Conservation (phyloP, 2,329 filamentous ascomycete species). For the Ploettnerulaceae sp. region DNA sequence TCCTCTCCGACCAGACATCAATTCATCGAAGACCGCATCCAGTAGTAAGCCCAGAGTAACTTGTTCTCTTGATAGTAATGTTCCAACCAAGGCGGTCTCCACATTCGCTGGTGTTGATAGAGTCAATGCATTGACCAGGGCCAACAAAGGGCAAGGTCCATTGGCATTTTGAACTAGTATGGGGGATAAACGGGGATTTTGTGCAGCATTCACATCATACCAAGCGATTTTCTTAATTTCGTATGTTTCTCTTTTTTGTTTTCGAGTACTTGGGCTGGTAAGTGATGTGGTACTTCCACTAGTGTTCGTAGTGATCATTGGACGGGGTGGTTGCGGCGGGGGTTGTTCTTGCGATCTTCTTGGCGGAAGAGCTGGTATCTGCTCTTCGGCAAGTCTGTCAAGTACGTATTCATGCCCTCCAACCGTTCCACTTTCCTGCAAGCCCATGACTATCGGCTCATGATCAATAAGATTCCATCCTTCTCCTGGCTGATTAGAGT, state of each 20-base stretch:
- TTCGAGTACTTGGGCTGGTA: slow-evolving; percentile 11
- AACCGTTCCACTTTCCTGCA: slow-evolving; percentile 27
- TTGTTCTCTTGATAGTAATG: slow-evolving; percentile 75
- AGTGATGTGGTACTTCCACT: slow-evolving; percentile 19
- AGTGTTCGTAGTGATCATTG: slow-evolving; percentile 14
- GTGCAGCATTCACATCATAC: slow-evolving; percentile 58
- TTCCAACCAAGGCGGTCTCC: slow-evolving; percentile 70
- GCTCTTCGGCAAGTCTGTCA: slow-evolving; percentile 18
- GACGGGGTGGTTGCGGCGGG: slow-evolving; percentile 28
- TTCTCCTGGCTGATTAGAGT: slow-evolving; percentile 20
- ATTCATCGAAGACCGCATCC: slow-evolving; percentile 87
- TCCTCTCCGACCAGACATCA: slow-evolving; percentile 71
- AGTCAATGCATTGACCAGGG: slow-evolving; percentile 86
- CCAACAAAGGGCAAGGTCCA: slow-evolving; percentile 87
- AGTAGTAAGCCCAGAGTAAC: slow-evolving; percentile 81
- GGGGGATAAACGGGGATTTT: slow-evolving; percentile 71
- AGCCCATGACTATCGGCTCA: slow-evolving; percentile 15
- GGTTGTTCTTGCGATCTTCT: slow-evolving; percentile 23
- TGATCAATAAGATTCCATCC: slow-evolving; percentile 31
- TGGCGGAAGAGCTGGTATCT: slow-evolving; percentile 28
- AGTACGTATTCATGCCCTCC: slow-evolving; percentile 15
- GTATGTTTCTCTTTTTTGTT: slow-evolving; percentile 63
- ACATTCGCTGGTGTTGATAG: slow-evolving; percentile 67
- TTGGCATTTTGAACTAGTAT: slow-evolving; percentile 92
- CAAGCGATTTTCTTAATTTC: slow-evolving; percentile 89